phyloP scores from a whole-genome alignment of 2,329 filamentous ascomycete species.

The Meredithiella fracta region DNA sequence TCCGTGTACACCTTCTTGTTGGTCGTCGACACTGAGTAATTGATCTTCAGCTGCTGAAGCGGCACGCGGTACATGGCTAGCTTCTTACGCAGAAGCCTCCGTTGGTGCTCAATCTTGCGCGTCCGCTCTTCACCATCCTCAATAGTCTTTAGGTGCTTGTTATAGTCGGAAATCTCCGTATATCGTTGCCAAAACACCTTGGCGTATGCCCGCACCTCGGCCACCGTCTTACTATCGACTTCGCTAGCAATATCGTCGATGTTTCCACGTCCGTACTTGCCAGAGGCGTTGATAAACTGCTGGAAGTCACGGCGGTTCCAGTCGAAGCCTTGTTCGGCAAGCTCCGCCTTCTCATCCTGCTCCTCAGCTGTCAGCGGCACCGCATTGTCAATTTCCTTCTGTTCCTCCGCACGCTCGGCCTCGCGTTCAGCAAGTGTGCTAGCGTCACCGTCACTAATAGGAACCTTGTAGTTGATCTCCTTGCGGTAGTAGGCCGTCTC shows the following conservation, averaged over 20 bases:
- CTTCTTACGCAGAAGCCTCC: conserved; percentile 87
- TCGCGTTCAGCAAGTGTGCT: conserved; percentile 75
- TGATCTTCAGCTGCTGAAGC: conserved; percentile 93
- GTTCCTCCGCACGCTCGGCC: conserved; percentile 71
- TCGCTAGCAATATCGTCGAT: conserved; percentile 76
- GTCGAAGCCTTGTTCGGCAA: conserved; percentile 76
- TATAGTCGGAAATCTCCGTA: conserved; percentile 74
- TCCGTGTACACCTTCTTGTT: conserved; percentile 99
- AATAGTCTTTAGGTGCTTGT: conserved; percentile 76
- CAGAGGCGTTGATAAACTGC: conserved; percentile 90
- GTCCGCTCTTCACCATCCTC: conserved; percentile 85
- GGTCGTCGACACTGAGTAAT: conserved; percentile 95
- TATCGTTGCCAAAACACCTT: conserved; percentile 96
- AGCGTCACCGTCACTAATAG: conserved; percentile 73
- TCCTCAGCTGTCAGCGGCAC: conserved; percentile 79
- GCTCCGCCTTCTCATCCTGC: conserved; percentile 64
- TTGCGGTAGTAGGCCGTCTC: conserved; percentile 94
- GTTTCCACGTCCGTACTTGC: conserved; percentile 75
- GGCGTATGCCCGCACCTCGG: conserved; percentile 79
- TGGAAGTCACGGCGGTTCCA: conserved; percentile 98
- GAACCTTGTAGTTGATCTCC: conserved; percentile 89
- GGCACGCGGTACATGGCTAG: conserved; percentile 94
- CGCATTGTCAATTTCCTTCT: conserved; percentile 85
- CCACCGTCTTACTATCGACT: conserved; percentile 72
- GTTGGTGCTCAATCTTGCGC: conserved; percentile 77